phyloP scores from a whole-genome alignment of 2,329 filamentous ascomycete genomes.

The Ophiognomonia clavigignenti-juglandacearum region DNA sequence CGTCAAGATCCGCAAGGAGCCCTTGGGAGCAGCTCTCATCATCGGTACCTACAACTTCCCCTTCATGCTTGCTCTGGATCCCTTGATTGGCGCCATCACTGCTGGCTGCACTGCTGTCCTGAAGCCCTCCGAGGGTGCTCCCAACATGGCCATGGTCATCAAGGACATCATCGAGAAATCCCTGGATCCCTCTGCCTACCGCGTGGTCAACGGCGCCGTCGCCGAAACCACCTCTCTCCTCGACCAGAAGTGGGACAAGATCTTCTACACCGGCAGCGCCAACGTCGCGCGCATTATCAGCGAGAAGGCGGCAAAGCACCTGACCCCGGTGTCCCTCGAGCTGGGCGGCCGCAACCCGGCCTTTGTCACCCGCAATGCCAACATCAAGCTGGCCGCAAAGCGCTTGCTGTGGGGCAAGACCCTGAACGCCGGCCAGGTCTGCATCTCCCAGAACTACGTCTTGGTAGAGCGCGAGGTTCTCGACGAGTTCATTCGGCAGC shows the following conservation, averaged over 20 bases:
- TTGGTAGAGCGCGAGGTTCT: constrained; percentile 74
- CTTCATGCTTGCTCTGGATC: constrained; percentile 71
- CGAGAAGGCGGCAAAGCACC: constrained; percentile 80
- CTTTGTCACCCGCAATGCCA: constrained; percentile 79
- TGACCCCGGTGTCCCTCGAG: constrained; percentile 86
- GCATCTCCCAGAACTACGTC: constrained; percentile 88
- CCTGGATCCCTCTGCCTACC: constrained; percentile 74
- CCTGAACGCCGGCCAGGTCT: constrained; percentile 84
- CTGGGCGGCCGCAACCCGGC: constrained; percentile 90
- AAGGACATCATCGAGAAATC: constrained; percentile 71
- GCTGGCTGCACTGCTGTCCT: constrained; percentile 86
- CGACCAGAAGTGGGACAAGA: constrained; percentile 93
- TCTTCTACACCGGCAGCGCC: constrained; percentile 87
- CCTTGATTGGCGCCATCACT: constrained; percentile 83
- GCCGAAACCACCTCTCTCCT: constrained; percentile 78
- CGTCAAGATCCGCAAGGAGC: constrained; percentile 80
- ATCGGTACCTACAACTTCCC: constrained; percentile 96
- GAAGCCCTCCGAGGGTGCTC: constrained; percentile 84
- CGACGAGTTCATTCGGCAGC: constrained; percentile 65
- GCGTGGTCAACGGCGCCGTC: constrained; percentile 74
- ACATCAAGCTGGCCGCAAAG: constrained; percentile 74
- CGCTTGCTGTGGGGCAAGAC: constrained; percentile 87
- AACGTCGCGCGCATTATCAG: constrained; percentile 80
- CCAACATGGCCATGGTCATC: constrained; percentile 71
- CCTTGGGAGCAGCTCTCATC: constrained; percentile 75